Evolutionary conservation across 2,329 filamentous ascomycete species (phyloP).

Genomic region (Dactylonectria macrodidyma): DNA sequence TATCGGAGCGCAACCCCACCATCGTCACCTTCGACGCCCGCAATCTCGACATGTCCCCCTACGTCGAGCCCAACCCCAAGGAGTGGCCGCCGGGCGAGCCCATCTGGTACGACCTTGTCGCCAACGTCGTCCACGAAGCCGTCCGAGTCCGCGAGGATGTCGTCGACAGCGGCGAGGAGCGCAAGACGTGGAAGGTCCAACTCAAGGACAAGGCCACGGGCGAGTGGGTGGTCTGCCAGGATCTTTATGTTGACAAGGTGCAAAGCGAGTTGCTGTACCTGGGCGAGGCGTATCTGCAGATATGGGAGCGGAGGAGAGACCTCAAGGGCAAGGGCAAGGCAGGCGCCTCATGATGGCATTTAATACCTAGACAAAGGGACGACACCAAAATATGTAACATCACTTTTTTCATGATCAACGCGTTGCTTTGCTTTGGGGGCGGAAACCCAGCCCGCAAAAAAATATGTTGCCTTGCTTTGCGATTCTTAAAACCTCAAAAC

Average conservation of each 20-base stretch:
- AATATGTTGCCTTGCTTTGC: slow-evolving; percentile 19
- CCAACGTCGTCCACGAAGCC: slow-evolving; percentile 92
- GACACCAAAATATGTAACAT: slow-evolving; percentile 34
- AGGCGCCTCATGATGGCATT: slow-evolving; percentile 32
- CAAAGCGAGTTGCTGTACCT: slow-evolving; percentile 92
- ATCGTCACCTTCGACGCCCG: slow-evolving; percentile 96
- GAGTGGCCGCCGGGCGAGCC: slow-evolving; percentile 82
- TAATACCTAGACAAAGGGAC: slow-evolving; percentile 21
- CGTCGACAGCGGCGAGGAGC: slow-evolving; percentile 88
- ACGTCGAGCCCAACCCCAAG: slow-evolving; percentile 88
- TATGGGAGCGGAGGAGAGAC: slow-evolving; percentile 89
- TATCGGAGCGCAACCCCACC: slow-evolving; percentile 95
- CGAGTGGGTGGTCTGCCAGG: slow-evolving; percentile 95
- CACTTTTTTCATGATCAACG: slow-evolving; percentile 14
- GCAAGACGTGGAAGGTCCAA: slow-evolving; percentile 95
- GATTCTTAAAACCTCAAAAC: slow-evolving; percentile 25
- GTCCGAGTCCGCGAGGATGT: slow-evolving; percentile 85
- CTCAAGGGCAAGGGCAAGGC: slow-evolving; percentile 55
- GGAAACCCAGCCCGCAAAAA: slow-evolving; percentile 23
- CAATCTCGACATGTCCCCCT: slow-evolving; percentile 87
- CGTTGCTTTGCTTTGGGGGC: slow-evolving; percentile 15
- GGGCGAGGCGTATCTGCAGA: slow-evolving; percentile 94
- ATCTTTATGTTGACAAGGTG: slow-evolving; percentile 91
- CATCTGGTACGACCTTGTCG: slow-evolving; percentile 94
- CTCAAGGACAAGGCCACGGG: slow-evolving; percentile 84